Percentiles rank a stretch among this genome's conserved stretches.
Evolutionary conservation across 768 basidiomycete genomes (phyloP).

Genomic region (Lactarius pseudohatsudake): DNA sequence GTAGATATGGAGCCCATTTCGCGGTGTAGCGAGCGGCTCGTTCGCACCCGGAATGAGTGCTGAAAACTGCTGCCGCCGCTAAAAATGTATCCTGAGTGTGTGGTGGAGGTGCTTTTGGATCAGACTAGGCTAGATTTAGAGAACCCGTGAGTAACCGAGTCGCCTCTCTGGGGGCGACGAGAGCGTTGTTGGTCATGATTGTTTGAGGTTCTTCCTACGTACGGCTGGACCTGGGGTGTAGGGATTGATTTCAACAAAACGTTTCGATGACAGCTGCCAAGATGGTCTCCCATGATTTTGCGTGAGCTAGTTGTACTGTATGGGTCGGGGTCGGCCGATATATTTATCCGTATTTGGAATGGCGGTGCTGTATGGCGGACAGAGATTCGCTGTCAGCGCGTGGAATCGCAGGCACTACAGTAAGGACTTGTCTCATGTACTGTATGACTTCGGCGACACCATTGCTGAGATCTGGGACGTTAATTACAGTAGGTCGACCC

Average conservation of each 20-base stretch:
- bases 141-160: background rate
- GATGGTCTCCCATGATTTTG: background rate
- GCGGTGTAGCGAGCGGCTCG: background rate
- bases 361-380: slow-evolving; percentile 1
- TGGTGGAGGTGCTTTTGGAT: background rate
- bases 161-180: background rate
- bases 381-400: background rate
- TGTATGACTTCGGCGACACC: background rate
- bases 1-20: background rate
- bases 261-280: slow-evolving; percentile 2
- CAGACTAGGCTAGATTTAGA: background rate
- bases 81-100: background rate
- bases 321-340: background rate
- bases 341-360: background rate
- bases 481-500: background rate
- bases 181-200: no score
- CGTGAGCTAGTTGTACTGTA: background rate
- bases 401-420: background rate
- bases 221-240: background rate
- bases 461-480: background rate
- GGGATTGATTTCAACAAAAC: background rate
- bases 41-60: background rate
- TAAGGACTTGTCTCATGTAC: background rate
- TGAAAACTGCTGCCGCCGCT: background rate
- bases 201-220: background rate